Percentiles rank a stretch among this genome's conserved stretches.
Conservation (phyloP, 2,329 filamentous ascomycete species). For the Arthrobotrys megalospora region DNA sequence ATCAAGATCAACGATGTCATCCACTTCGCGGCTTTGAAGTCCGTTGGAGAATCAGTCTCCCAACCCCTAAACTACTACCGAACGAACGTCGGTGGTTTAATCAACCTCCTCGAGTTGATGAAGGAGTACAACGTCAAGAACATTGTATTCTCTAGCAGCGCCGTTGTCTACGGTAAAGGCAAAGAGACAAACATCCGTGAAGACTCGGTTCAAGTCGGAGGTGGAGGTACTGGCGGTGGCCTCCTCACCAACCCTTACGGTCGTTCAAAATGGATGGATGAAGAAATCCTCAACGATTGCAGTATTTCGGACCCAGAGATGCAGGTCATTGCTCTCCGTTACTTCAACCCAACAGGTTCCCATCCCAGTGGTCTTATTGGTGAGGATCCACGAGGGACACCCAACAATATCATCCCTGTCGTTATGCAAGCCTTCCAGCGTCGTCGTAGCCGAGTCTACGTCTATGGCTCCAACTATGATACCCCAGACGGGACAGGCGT, state of each 20-base stretch:
- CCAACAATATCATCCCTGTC: constrained; percentile 77
- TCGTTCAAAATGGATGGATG: constrained; percentile 78
- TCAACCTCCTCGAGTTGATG: constrained; percentile 74
- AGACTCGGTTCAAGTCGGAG: constrained; percentile 69
- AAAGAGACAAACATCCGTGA: constrained; percentile 65
- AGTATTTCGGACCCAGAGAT: constrained; percentile 75
- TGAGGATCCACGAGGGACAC: constrained; percentile 75
- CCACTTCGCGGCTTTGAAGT: constrained; percentile 79
- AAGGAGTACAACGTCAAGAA: constrained; percentile 76
- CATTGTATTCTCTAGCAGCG: constrained; percentile 78
- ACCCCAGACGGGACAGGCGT: constrained; percentile 77
- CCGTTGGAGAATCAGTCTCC: constrained; percentile 76
- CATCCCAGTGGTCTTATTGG: constrained; percentile 76
- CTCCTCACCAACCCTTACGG: constrained; percentile 76
- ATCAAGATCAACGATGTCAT: constrained; percentile 76
- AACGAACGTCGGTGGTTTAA: constrained; percentile 77
- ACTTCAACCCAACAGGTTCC: constrained; percentile 79
- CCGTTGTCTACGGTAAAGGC: constrained; percentile 76
- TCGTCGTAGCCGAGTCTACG: constrained; percentile 71
- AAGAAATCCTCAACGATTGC: constrained; percentile 76
- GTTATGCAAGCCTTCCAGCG: constrained; percentile 68
- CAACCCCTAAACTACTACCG: constrained; percentile 76
- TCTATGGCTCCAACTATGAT: constrained; percentile 77
- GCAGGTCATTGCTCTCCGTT: constrained; percentile 76
- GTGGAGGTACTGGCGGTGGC: constrained; percentile 67